Base-by-base conservation (phyloP, 805 yeast species). In the Wickerhamomyces ciferrii region DNA sequence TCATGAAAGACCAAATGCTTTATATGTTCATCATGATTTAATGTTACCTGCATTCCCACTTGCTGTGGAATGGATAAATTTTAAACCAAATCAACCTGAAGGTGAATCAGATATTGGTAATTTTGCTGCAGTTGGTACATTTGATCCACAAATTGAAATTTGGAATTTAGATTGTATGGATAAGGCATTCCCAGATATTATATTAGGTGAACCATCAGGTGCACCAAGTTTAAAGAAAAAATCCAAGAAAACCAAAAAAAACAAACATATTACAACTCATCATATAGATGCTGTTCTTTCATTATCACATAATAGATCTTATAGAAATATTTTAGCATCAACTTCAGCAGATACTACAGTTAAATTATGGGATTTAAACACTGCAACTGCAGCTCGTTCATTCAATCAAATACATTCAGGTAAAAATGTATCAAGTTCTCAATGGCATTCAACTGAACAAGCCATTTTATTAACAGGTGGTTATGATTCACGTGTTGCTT, bases 1-100 rank as follows among this genome's bases (percentile, higher is more conserved):
- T 13, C 63, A 80, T 58, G 76, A 77, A 36, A 78, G 95, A 69
- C 94, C 81, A 42, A 77, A 84, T 45, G 79, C 83, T 35, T 69
- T 94, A 52, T 94, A 94, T 60, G 94, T 92, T 43, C 99, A 94
- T 63, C 99, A 94, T 66, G 99, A 94, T 65, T 69, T 92, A 55
- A 89, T 94, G 97, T 75, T 94, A 50, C 99, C 99, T 1, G 86
- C 97, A 2, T 92, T 94, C 76, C 99, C 99, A 38, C 75, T 94
- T 50, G 89, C 97, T 63, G 91, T 91, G 31, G 99, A 94, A 67
- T 92, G 98, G 98, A 65, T 94, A 52, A 86, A 88, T 65, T 86
- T 76, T 63, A 75, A 72, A 50, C 92, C 95, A 29, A 77, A 73
- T 14, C 70, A 65, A 19, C 55, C 66, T 14, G 70, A 71, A 32